A percentile compares a stretch with the other conserved stretches of the same genome.
Conservation (phyloP, 441 rosid genomes). For the Jatropha multifida region DNA sequence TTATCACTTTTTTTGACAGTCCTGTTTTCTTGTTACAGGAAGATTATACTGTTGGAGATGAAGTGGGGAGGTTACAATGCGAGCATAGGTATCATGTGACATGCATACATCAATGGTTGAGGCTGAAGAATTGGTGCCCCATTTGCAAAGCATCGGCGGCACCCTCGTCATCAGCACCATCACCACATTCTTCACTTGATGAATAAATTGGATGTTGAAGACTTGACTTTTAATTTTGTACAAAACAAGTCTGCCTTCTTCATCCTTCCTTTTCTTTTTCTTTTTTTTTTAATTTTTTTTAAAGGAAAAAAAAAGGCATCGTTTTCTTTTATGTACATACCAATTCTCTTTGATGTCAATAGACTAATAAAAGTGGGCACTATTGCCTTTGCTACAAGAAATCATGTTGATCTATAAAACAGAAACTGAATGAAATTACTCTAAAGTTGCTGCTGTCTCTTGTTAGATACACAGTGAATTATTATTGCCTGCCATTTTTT, state of each 20-base stretch:
- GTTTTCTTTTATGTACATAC: conserved; percentile 31
- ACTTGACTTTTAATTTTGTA: conserved; percentile 31
- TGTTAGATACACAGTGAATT: not conserved
- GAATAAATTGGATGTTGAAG: conserved; percentile 22
- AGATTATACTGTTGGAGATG: conserved; percentile 77
- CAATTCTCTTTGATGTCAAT: conserved; percentile 27
- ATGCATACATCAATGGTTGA: conserved; percentile 83
- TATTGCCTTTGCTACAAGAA: conserved; percentile 21
- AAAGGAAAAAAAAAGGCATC: conserved; percentile 8
- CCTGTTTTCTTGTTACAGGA: conserved; percentile 49
- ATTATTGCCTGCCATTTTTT: too few species aligned
- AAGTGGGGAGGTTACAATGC: conserved; percentile 76
- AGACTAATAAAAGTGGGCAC: conserved; percentile 31
- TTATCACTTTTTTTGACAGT: not conserved
- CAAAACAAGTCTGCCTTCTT: conserved; percentile 24
- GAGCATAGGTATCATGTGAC: conserved; percentile 68
- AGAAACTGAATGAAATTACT: conserved; percentile 21
- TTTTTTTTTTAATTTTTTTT: conserved; percentile 1
- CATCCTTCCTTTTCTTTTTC: not conserved
- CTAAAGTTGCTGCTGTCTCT: not conserved
- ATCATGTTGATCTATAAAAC: conserved; percentile 16
- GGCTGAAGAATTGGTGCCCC: conserved; percentile 95
- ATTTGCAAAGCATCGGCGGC: conserved; percentile 76
- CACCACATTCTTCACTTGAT: not conserved
- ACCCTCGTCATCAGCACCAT: conserved; percentile 28